Conservation (phyloP, 2,329 filamentous ascomycete genomes). For the Fusarium mangiferae region DNA sequence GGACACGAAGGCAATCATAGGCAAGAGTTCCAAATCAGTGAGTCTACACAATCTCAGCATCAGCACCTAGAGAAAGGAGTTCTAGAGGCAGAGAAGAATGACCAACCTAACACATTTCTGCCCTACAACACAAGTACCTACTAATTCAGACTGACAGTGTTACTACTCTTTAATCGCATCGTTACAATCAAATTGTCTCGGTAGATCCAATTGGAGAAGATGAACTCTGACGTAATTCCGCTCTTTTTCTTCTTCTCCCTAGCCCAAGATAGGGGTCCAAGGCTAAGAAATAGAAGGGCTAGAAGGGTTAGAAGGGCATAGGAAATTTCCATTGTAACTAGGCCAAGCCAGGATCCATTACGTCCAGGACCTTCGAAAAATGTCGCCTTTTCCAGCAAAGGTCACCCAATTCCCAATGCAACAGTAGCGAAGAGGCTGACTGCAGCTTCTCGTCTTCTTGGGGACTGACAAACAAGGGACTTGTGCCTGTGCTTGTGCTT, state of each 20-base stretch:
- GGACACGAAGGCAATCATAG: background rate
- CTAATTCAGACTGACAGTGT: background rate
- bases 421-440: slow-evolving; percentile 15
- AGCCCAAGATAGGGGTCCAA: slow-evolving; percentile 13
- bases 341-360: background rate
- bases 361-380: background rate
- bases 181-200: slow-evolving; percentile 8
- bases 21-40: background rate
- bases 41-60: background rate
- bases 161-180: background rate
- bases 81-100: background rate
- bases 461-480: slow-evolving; percentile 4
- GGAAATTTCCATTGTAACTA: background rate
- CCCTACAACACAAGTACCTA: background rate
- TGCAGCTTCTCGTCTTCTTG: slow-evolving; percentile 26
- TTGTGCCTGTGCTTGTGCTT: background rate
- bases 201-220: background rate
- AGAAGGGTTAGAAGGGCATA: background rate
- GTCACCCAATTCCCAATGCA: slow-evolving; percentile 13
- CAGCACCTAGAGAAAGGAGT: background rate
- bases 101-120: background rate
- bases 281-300: background rate
- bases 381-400: background rate
- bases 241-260: background rate
- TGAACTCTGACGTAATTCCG: slow-evolving; percentile 32